Evolutionary conservation across 208 protist species (phyloP).

Genomic region (Histomonas meleagridis): DNA sequence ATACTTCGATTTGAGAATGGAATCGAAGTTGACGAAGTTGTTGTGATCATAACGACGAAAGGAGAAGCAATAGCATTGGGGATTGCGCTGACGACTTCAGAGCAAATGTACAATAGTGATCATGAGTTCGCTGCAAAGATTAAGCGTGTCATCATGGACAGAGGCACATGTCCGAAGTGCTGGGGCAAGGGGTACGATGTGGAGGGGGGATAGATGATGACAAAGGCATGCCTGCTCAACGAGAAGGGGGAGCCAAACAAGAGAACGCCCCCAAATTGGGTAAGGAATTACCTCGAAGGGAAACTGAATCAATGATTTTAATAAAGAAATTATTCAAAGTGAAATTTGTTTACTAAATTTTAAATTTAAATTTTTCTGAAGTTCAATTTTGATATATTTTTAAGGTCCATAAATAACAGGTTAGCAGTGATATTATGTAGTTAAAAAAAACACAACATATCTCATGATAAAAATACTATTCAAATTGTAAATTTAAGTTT

Average conservation of each 20-base stretch:
- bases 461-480: too few species aligned
- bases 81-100: slow-evolving; percentile 92
- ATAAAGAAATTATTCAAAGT: too few species aligned
- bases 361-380: too few species aligned
- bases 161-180: slow-evolving; percentile 89
- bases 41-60: slow-evolving; percentile 98
- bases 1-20: slow-evolving; percentile 82
- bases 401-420: too few species aligned
- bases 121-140: slow-evolving; percentile 81
- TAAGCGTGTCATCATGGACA: slow-evolving; percentile 99
- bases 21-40: slow-evolving; percentile 83
- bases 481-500: too few species aligned
- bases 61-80: slow-evolving; percentile 93
- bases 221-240: slow-evolving; percentile 71
- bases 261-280: slow-evolving; percentile 81
- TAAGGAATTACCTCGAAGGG: background rate
- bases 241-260: slow-evolving; percentile 90
- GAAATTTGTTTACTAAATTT: too few species aligned
- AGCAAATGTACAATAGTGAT: slow-evolving; percentile 81
- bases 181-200: slow-evolving; percentile 87
- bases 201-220: slow-evolving; percentile 82
- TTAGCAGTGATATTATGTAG: too few species aligned
- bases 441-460: too few species aligned
- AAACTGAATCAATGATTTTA: too few species aligned
- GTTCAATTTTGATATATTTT: too few species aligned